Conservation (phyloP, 495 filamentous ascomycete genomes). For the Aspergillus bridgeri region DNA sequence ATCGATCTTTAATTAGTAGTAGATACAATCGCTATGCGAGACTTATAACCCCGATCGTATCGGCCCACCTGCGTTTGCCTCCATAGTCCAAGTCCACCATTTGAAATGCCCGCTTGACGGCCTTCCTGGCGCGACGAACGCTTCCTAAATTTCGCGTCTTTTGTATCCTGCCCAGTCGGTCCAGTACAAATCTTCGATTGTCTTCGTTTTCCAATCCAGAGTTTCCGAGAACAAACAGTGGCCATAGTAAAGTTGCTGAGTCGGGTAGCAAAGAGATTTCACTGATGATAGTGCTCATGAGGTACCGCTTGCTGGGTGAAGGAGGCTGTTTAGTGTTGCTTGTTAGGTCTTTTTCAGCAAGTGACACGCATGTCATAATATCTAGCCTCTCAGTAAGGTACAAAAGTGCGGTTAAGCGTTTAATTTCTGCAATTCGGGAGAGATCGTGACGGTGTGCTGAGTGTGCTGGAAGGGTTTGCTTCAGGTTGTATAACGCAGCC, state of each 20-base stretch:
- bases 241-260: conserved; percentile 16
- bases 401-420: conserved; percentile 16
- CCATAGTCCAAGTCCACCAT: background rate
- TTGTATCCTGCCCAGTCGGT: conserved; percentile 12
- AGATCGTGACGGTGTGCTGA: conserved; percentile 11
- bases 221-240: conserved; percentile 17
- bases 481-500: conserved; percentile 3
- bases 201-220: conserved; percentile 14
- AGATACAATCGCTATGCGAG: background rate
- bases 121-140: conserved; percentile 9
- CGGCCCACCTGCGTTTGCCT: background rate
- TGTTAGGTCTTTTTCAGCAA: background rate
- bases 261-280: conserved; percentile 11
- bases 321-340: background rate
- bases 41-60: background rate
- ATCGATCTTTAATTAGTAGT: no score
- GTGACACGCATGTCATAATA: background rate
- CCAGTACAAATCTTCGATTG: conserved; percentile 18
- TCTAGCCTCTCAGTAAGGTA: conserved; percentile 14
- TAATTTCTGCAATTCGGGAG: conserved; percentile 14
- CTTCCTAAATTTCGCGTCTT: conserved; percentile 17
- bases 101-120: conserved; percentile 18
- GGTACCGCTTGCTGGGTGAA: conserved; percentile 1
- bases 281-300: conserved; percentile 12
- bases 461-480: conserved; percentile 10